These are phyloP conservation scores for Pyrenula massariospora DNA, from an alignment of 495 filamentous ascomycete species.

Conservation along the genomic window DNA sequence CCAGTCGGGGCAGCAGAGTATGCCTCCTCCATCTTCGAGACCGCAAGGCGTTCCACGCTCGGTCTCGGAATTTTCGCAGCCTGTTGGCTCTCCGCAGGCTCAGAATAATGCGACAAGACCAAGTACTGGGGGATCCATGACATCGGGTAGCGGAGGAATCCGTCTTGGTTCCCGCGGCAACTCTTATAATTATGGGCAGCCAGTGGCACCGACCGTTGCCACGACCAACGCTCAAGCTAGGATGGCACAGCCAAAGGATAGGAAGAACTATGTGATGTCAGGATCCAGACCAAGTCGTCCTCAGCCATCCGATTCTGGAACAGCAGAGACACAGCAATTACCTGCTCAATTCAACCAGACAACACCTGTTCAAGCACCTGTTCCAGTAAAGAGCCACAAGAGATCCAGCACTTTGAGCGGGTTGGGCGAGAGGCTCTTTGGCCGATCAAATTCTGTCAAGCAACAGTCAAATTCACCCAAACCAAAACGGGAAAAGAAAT, in stretches of 20 bases:
- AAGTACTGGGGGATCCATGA: constrained; percentile 71
- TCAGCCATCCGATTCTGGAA: constrained; percentile 48
- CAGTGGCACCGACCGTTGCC: constrained; percentile 75
- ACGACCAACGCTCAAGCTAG: constrained; percentile 85
- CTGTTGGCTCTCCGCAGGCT: constrained; percentile 23
- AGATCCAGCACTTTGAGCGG: constrained; percentile 82
- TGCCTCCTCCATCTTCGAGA: constrained; percentile 34
- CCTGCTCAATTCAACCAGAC: constrained; percentile 32
- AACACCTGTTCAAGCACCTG: constrained; percentile 16
- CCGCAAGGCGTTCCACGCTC: constrained; percentile 39
- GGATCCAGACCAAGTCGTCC: constrained; percentile 23
- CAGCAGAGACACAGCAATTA: constrained; percentile 45
- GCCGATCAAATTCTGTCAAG: constrained; percentile 69
- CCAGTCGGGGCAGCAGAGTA: constrained; percentile 22
- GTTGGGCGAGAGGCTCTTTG: constrained; percentile 65
- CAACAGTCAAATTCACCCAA: constrained; percentile 32
- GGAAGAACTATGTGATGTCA: constrained; percentile 67
- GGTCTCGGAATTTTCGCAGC: constrained; percentile 37
- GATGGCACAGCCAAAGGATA: constrained; percentile 69
- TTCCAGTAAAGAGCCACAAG: constrained; percentile 63
- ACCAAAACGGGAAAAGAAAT: constrained; percentile 34
- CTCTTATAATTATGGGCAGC: constrained; percentile 55
- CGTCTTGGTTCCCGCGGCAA: constrained; percentile 69
- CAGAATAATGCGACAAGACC: constrained; percentile 49
- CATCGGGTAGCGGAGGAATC: constrained; percentile 47